A percentile compares a stretch with the other conserved stretches of the same genome.
These are phyloP conservation scores for Cochlearia excelsa DNA, from an alignment of 345 rosid genomes.

Conservation along the genomic window DNA sequence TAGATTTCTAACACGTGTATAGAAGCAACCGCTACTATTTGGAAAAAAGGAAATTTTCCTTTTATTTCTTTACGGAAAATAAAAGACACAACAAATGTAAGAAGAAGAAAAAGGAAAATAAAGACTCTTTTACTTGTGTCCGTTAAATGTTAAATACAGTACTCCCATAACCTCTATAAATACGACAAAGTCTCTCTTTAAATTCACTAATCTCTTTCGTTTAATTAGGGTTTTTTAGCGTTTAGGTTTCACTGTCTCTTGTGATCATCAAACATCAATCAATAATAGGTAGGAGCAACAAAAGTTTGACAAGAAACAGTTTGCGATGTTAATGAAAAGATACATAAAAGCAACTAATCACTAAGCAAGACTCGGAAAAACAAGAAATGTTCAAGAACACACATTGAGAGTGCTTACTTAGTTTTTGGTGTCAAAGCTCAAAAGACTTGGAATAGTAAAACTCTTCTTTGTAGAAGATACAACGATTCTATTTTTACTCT, in stretches of 20 bases:
- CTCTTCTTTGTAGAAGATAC: not conserved
- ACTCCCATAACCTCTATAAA: too few species aligned
- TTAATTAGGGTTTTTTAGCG: too few species aligned
- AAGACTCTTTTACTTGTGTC: too few species aligned
- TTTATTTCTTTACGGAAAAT: not conserved
- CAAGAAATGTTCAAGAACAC: slow-evolving; percentile 63
- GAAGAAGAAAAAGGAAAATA: not conserved
- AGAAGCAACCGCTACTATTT: slow-evolving; percentile 7
- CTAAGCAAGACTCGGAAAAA: slow-evolving; percentile 54
- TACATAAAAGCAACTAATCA: slow-evolving; percentile 58
- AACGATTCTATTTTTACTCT: too few species aligned
- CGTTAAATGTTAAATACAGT: too few species aligned
- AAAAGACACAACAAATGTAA: not conserved
- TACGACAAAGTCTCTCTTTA: too few species aligned
- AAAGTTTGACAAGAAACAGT: slow-evolving; percentile 74
- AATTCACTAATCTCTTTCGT: too few species aligned
- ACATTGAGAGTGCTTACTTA: slow-evolving; percentile 78
- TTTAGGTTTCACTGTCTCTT: too few species aligned
- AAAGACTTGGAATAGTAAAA: slow-evolving; percentile 75
- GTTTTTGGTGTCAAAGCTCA: slow-evolving; percentile 64
- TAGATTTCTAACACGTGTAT: not conserved
- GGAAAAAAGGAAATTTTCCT: not conserved
- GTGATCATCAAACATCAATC: too few species aligned
- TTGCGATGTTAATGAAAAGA: slow-evolving; percentile 57
- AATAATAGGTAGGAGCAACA: slow-evolving; percentile 70